Percentiles rank a stretch among this genome's conserved stretches.
Evolutionary conservation across 106 monocot species (phyloP).

Genomic region (Gastrodia elata): DNA sequence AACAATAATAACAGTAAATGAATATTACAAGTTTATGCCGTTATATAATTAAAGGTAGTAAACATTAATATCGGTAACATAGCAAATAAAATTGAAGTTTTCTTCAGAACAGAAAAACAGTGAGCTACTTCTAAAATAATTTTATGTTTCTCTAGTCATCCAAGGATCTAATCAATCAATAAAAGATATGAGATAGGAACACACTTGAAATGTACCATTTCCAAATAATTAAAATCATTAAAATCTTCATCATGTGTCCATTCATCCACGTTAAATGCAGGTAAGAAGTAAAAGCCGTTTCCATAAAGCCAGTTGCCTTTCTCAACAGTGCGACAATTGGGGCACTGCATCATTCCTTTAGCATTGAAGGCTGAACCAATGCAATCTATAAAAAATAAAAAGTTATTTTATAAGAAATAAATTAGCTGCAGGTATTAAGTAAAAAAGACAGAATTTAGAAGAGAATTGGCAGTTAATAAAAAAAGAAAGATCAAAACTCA

Average conservation of each 20-base stretch:
- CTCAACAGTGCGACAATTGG: conserved; percentile 74
- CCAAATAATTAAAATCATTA: conserved; percentile 45
- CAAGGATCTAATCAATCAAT: not conserved
- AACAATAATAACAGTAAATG: not conserved
- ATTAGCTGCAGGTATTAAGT: not conserved
- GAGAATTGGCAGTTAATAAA: not conserved
- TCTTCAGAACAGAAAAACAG: not conserved
- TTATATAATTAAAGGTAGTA: not conserved
- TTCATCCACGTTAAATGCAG: conserved; percentile 42
- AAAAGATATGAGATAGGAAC: not conserved
- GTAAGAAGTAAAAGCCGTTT: conserved; percentile 38
- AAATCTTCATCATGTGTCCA: conserved; percentile 59
- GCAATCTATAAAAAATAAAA: conserved; percentile 51
- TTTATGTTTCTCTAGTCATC: not conserved
- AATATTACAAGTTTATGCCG: not conserved
- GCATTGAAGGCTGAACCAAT: conserved; percentile 87
- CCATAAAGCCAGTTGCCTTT: conserved; percentile 76
- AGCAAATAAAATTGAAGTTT: not conserved
- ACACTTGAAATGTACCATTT: conserved; percentile 27
- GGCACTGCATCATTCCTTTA: conserved; percentile 80
- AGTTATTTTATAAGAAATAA: not conserved
- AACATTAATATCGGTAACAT: not conserved
- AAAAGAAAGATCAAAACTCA: not conserved
- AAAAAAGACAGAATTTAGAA: not conserved
- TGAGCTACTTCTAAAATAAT: not conserved